These are phyloP conservation scores for Leccinum incarnatum DNA, from an alignment of 768 basidiomycete species.

Conservation along the genomic window DNA sequence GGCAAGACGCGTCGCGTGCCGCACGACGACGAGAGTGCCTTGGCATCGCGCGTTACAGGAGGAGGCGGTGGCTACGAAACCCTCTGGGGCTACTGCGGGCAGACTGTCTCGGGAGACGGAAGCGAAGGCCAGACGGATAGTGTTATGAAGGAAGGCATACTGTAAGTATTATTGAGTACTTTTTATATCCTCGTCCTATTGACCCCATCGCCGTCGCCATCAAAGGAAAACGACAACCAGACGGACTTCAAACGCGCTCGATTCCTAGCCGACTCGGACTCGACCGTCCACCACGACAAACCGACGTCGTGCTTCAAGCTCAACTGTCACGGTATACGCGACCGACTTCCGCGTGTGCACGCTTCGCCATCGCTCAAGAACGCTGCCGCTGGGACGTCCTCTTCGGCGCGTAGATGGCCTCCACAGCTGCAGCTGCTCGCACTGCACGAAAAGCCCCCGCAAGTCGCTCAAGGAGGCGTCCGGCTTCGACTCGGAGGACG, in stretches of 20 bases:
- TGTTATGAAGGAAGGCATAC: slow-evolving; percentile 85
- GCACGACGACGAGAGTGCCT: slow-evolving; percentile 80
- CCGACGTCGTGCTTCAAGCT: slow-evolving; percentile 55
- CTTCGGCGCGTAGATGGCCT: slow-evolving; percentile 19
- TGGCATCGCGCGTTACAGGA: slow-evolving; percentile 58
- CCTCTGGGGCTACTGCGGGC: slow-evolving; percentile 71
- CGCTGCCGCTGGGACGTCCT: slow-evolving; percentile 2
- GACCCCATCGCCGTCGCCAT: not conserved
- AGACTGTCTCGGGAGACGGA: slow-evolving; percentile 70
- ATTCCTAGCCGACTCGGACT: slow-evolving; percentile 80
- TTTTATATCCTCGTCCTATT: not conserved
- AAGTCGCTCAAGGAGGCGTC: slow-evolving; percentile 20
- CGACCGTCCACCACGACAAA: slow-evolving; percentile 62
- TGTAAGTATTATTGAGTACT: slow-evolving; percentile 25
- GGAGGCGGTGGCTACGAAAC: slow-evolving; percentile 44
- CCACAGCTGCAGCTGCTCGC: slow-evolving; percentile 1
- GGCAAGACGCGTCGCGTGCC: slow-evolving; percentile 66
- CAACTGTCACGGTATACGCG: slow-evolving; percentile 49
- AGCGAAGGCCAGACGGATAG: slow-evolving; percentile 83
- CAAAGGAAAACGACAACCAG: slow-evolving; percentile 32
- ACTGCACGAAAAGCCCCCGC: slow-evolving; percentile 24
- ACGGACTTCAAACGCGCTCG: slow-evolving; percentile 72
- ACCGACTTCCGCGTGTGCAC: slow-evolving; percentile 11
- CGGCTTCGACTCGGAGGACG: slow-evolving; percentile 11
- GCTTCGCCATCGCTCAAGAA: slow-evolving; percentile 6